phyloP scores from a whole-genome alignment of 257 asterid genomes.

The Scutellaria minor region DNA sequence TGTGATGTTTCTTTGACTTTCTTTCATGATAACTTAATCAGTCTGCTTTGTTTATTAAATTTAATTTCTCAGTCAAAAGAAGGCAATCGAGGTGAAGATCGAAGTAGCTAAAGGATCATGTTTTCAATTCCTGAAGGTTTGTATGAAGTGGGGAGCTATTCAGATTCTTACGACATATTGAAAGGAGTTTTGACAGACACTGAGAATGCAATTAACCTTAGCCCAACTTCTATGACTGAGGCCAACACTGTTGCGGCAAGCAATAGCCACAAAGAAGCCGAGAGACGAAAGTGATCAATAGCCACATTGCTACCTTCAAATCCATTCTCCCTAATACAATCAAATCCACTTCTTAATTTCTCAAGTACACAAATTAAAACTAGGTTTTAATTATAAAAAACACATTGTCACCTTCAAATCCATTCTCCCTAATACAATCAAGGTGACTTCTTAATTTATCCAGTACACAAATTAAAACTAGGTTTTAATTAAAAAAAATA shows the following conservation, averaged over 20 bases:
- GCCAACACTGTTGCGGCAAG: constrained; percentile 77
- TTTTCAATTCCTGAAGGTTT: constrained; percentile 50
- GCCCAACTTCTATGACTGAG: constrained; percentile 68
- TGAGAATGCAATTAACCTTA: constrained; percentile 39
- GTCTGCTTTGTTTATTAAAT: too few relatives aligned
- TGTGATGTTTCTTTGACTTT: too few relatives aligned
- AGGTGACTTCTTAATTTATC: too few relatives aligned
- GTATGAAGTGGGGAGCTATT: constrained; percentile 55
- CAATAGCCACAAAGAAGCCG: constrained; percentile 91
- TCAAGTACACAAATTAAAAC: too few relatives aligned
- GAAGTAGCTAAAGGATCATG: constrained; percentile 29
- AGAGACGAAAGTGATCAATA: constrained; percentile 86
- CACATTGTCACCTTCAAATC: constrained; percentile 58
- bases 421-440: constrained; percentile 73
- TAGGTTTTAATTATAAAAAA: too few relatives aligned
- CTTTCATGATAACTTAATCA: too few relatives aligned
- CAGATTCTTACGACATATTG: constrained; percentile 52
- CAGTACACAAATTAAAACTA: too few relatives aligned
- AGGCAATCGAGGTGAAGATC: not conserved
- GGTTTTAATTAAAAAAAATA: not conserved
- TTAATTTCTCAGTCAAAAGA: constrained; percentile 7
- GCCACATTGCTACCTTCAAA: constrained; percentile 56
- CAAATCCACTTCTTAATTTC: too few relatives aligned
- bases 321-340: too few relatives aligned
- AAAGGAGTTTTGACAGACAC: constrained; percentile 35